These are phyloP conservation scores for Rhodotorula diobovata DNA, from an alignment of 768 basidiomycete genomes.

Conservation along the genomic window DNA sequence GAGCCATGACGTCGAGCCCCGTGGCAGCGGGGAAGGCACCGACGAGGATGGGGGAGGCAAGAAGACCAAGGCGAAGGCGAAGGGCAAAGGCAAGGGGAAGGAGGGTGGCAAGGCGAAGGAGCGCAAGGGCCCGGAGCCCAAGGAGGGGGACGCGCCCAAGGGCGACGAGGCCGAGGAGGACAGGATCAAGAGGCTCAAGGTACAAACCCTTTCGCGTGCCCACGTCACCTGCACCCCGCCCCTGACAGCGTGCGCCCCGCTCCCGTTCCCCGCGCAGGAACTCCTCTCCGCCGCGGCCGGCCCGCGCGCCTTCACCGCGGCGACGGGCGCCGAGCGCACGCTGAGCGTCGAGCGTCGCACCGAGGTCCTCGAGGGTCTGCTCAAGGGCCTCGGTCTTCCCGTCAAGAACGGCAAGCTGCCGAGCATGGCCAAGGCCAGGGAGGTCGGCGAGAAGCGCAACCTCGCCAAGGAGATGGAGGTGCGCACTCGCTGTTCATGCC, in stretches of 20 bases:
- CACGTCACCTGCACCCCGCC: not conserved
- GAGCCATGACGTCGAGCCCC: not conserved
- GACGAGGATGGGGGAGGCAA: not conserved
- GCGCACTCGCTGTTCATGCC: not conserved
- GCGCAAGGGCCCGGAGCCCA: constrained; percentile 1
- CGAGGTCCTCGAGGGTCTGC: constrained; percentile 7
- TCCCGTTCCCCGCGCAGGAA: not conserved
- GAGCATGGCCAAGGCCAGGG: constrained; percentile 2
- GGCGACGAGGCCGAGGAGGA: constrained; percentile 10
- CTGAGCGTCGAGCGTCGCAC: constrained; percentile 1
- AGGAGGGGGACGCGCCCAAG: constrained; percentile 9
- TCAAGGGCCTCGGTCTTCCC: not conserved
- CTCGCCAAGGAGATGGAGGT: constrained; percentile 16
- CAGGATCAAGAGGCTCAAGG: constrained; percentile 19
- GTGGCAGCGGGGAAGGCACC: not conserved
- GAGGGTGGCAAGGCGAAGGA: constrained; percentile 1
- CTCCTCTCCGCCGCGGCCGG: constrained; percentile 3
- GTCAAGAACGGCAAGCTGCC: constrained; percentile 2
- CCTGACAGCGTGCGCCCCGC: not conserved
- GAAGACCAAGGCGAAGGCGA: not conserved
- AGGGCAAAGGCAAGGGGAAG: not conserved
- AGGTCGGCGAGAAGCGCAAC: constrained; percentile 3
- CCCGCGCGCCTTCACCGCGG: constrained; percentile 9
- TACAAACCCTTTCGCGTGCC: not conserved
- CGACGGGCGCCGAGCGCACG: constrained; percentile 24